These are phyloP conservation scores for Neurospora sp. DNA, from an alignment of 495 filamentous ascomycete species.

Conservation along the genomic window DNA sequence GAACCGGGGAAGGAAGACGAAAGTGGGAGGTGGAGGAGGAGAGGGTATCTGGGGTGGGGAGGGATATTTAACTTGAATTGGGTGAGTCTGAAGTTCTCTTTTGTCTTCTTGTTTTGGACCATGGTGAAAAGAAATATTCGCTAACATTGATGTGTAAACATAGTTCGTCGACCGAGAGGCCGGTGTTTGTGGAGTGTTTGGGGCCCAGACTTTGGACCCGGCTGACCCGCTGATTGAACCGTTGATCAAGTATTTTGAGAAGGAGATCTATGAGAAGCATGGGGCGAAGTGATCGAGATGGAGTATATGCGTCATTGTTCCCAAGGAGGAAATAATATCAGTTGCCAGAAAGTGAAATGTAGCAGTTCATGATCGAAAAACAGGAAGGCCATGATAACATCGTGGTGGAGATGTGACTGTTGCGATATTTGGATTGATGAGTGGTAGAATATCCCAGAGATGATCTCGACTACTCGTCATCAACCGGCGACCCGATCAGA, in stretches of 20 bases:
- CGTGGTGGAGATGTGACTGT: background rate
- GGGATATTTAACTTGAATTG: constrained; percentile 23
- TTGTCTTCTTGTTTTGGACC: background rate
- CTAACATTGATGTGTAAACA: constrained; percentile 2
- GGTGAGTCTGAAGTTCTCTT: constrained; percentile 13
- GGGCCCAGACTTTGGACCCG: constrained; percentile 17
- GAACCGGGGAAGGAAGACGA: constrained; percentile 6
- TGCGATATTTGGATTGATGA: background rate
- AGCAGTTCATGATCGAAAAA: too few species aligned
- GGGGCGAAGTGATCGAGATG: background rate
- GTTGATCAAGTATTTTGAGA: constrained; percentile 24
- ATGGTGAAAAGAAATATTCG: background rate
- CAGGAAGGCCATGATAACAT: too few species aligned
- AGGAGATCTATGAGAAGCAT: constrained; percentile 17
- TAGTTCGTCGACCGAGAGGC: constrained; percentile 27
- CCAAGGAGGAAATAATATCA: too few species aligned
- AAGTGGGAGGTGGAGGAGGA: constrained; percentile 10
- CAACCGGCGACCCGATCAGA: background rate
- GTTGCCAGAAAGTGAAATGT: too few species aligned
- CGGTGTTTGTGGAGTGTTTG: constrained; percentile 25
- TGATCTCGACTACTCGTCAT: background rate
- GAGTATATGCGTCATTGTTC: background rate
- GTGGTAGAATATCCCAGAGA: background rate
- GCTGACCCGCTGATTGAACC: constrained; percentile 14
- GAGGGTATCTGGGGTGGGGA: constrained; percentile 27